Evolutionary conservation across 352 stramenopile species (phyloP).

Genomic region (Pythium pyrilobum): DNA sequence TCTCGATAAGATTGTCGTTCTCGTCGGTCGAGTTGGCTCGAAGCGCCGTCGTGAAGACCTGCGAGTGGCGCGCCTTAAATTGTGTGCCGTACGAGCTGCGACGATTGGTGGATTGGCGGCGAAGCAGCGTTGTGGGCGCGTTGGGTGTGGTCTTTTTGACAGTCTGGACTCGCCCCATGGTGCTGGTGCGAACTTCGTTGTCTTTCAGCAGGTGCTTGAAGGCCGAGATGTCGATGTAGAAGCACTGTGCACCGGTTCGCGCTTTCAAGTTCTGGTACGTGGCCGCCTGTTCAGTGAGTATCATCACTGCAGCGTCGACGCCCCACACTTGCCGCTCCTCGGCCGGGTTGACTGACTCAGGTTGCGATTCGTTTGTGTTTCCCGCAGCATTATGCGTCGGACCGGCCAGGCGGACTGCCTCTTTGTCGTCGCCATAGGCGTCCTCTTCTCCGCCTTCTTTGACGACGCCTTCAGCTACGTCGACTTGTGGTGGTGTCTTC

Average conservation of each 20-base stretch:
- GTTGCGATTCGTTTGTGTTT: not conserved
- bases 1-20: constrained; percentile 21
- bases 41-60: constrained; percentile 24
- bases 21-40: constrained; percentile 12
- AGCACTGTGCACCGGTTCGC: constrained; percentile 43
- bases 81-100: constrained; percentile 12
- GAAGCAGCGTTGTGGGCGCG: not conserved
- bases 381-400: too few relatives aligned
- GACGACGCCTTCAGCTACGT: not conserved
- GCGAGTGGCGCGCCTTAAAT: constrained; percentile 27
- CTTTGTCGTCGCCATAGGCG: not conserved
- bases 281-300: constrained; percentile 1
- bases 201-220: constrained; percentile 14
- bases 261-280: constrained; percentile 32
- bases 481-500: not conserved
- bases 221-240: constrained; percentile 42
- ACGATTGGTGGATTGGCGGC: constrained; percentile 15
- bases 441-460: constrained; percentile 1
- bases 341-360: not conserved
- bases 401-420: too few relatives aligned
- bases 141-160: constrained; percentile 4
- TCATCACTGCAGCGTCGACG: constrained; percentile 18
- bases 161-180: not conserved
- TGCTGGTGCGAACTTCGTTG: constrained; percentile 1
- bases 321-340: constrained; percentile 6